Conservation (phyloP, 257 asterid genomes). For the Nicotiana tomentosiformis region DNA sequence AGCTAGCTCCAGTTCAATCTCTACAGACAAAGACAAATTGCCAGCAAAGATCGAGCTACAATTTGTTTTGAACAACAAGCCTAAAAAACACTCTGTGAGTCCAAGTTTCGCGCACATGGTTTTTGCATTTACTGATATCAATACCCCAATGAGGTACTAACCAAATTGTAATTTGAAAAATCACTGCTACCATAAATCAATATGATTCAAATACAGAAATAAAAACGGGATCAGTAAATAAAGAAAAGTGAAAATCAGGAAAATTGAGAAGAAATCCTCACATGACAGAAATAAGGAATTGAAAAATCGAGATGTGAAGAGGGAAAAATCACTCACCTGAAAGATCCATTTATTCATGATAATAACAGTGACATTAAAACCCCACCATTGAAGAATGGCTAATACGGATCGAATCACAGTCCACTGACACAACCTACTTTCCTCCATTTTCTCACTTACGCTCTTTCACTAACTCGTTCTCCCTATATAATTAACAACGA, state of each 20-base stretch:
- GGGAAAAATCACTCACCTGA: slow-evolving; percentile 20
- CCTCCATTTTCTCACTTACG: slow-evolving; percentile 21
- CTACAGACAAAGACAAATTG: background rate
- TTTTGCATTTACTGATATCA: background rate
- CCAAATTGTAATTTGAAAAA: background rate
- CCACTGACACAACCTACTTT: slow-evolving; percentile 30
- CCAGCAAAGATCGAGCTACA: background rate
- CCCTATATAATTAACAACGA: background rate
- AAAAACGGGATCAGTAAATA: background rate
- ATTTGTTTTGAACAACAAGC: background rate
- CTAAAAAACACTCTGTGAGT: background rate
- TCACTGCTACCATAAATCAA: background rate
- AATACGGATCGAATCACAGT: slow-evolving; percentile 28
- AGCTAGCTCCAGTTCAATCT: background rate
- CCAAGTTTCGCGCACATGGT: background rate
- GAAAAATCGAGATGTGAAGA: background rate
- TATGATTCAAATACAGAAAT: background rate
- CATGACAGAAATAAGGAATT: background rate
- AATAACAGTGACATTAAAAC: slow-evolving; percentile 43
- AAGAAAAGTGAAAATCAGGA: background rate
- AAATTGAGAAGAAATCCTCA: background rate
- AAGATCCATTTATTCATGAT: slow-evolving; percentile 53
- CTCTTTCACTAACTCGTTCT: background rate
- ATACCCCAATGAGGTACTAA: background rate
- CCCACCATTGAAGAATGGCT: slow-evolving; percentile 47